These are phyloP conservation scores for Casaregolazyma suthepensis DNA, from an alignment of 1,139 yeast species.

Conservation along the genomic window DNA sequence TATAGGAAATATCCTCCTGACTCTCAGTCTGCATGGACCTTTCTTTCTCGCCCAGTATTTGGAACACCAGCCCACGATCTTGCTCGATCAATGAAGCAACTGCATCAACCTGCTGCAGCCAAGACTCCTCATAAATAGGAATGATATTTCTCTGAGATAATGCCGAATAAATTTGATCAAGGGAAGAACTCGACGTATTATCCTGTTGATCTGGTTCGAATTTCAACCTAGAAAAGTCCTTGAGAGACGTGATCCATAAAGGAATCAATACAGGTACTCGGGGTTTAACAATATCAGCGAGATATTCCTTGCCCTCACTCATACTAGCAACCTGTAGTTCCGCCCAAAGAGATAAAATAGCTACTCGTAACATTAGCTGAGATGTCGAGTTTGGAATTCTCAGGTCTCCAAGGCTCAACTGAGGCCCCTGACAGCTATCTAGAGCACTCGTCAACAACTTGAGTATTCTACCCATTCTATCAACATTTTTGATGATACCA, in stretches of 20 bases:
- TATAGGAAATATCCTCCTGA: conserved; percentile 25
- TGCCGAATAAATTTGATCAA: conserved; percentile 33
- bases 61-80: conserved; percentile 40
- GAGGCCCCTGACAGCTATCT: conserved; percentile 43
- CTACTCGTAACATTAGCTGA: conserved; percentile 57
- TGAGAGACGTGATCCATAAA: conserved; percentile 69
- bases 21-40: conserved; percentile 15
- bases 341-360: conserved; percentile 88
- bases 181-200: conserved; percentile 21
- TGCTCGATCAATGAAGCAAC: conserved; percentile 60
- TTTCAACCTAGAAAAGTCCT: conserved; percentile 66
- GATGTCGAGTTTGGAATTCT: conserved; percentile 34
- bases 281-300: conserved; percentile 46
- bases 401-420: conserved; percentile 42
- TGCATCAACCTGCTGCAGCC: conserved; percentile 78
- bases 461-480: conserved; percentile 54
- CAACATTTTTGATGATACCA: conserved; percentile 43
- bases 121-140: conserved; percentile 54
- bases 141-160: conserved; percentile 32
- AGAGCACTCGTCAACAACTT: conserved; percentile 62
- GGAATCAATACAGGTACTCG: conserved; percentile 61
- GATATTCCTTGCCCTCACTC: conserved; percentile 34
- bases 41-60: conserved; percentile 38
- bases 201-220: conserved; percentile 47
- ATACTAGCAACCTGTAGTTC: conserved; percentile 50